Percentiles rank a stretch among this genome's conserved stretches.
Evolutionary conservation across 129 eudicot genomes (phyloP).

Genomic region (Logfia minima): DNA sequence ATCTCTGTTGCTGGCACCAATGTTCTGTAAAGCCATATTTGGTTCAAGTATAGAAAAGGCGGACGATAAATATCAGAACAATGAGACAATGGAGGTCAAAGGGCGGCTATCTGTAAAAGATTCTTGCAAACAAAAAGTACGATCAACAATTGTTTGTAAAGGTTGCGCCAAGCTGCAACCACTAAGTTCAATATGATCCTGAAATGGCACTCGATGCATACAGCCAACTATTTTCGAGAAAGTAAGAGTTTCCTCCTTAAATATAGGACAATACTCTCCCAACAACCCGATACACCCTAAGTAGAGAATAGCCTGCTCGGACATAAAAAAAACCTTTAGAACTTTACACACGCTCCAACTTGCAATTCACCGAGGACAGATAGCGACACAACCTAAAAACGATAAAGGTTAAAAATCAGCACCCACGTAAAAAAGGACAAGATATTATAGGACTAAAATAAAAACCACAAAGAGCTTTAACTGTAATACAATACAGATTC

Average conservation of each 20-base stretch:
- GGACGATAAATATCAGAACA: constrained; percentile 22
- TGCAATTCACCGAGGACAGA: constrained; percentile 24
- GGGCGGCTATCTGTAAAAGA: neutral
- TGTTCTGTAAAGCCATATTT: constrained; percentile 76
- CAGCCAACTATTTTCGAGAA: constrained; percentile 38
- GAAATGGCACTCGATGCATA: constrained; percentile 56
- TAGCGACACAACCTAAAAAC: constrained; percentile 15
- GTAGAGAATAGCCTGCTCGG: constrained; percentile 56
- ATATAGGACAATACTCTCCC: constrained; percentile 68
- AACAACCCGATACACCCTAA: constrained; percentile 70
- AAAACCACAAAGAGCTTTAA: neutral
- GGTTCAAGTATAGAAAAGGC: neutral
- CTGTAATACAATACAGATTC: neutral
- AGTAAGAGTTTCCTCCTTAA: constrained; percentile 45
- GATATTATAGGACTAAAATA: neutral
- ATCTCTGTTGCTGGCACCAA: constrained; percentile 81
- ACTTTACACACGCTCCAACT: constrained; percentile 33
- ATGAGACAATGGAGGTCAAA: constrained; percentile 5
- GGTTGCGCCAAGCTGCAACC: constrained; percentile 56
- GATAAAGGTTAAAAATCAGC: neutral
- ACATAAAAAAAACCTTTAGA: constrained; percentile 59
- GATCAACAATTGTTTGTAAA: constrained; percentile 8
- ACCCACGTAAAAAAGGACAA: neutral
- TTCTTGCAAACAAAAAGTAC: constrained; percentile 8
- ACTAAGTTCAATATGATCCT: constrained; percentile 28